A percentile compares a stretch with the other conserved stretches of the same genome.
Evolutionary conservation across 345 rosid genomes (phyloP).

Genomic region (Noccaea caerulescens): DNA sequence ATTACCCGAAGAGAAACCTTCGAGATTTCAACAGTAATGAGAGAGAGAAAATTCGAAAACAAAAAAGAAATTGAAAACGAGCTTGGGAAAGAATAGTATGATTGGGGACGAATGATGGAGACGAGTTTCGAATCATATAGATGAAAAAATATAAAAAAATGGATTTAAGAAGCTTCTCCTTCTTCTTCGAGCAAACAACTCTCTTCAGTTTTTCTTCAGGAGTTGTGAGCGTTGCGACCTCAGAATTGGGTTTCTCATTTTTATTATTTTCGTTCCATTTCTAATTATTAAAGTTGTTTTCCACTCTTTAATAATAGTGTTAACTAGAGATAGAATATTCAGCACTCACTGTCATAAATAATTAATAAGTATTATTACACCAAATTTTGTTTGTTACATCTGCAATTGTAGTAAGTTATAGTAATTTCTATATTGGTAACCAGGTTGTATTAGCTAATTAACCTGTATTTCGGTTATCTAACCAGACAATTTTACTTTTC

Average conservation of each 20-base stretch:
- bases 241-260: conserved; percentile 44
- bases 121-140: conserved; percentile 22
- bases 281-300: conserved; percentile 37
- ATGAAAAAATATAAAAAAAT: not conserved
- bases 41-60: not conserved
- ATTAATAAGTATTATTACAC: conserved; percentile 9
- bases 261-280: conserved; percentile 3
- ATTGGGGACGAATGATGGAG: conserved; percentile 25
- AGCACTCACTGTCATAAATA: conserved; percentile 34
- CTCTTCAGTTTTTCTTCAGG: conserved; percentile 28
- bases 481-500: too few species aligned
- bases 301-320: conserved; percentile 24
- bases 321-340: conserved; percentile 27
- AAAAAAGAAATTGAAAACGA: conserved; percentile 22
- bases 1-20: conserved; percentile 16
- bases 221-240: conserved; percentile 40
- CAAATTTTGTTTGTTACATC: not conserved
- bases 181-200: conserved; percentile 36
- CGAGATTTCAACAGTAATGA: conserved; percentile 33
- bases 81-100: conserved; percentile 22
- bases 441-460: not conserved
- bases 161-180: conserved; percentile 12
- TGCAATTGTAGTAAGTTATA: conserved; percentile 3
- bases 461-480: too few species aligned
- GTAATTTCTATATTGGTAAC: not conserved